phyloP scores from a whole-genome alignment of 2,329 filamentous ascomycete genomes.

The Dothideomycetes sp. region DNA sequence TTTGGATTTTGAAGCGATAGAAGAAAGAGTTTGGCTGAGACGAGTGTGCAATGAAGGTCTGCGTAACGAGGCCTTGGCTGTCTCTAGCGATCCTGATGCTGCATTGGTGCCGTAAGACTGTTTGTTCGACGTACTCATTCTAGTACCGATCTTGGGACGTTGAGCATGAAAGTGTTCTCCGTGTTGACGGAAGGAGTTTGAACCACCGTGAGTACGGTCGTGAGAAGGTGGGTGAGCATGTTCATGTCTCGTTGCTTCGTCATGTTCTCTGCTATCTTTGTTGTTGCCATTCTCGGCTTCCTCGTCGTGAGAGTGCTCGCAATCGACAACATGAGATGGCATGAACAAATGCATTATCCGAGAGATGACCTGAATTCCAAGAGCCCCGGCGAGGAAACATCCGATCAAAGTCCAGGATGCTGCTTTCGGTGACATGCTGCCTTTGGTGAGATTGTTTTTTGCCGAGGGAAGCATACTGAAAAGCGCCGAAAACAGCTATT shows the following conservation, averaged over 20 bases:
- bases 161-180: slow-evolving; percentile 8
- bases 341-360: slow-evolving; percentile 63
- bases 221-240: slow-evolving; percentile 19
- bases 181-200: slow-evolving; percentile 1
- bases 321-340: slow-evolving; percentile 72
- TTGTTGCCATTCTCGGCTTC: slow-evolving; percentile 33
- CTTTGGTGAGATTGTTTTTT: slow-evolving; percentile 63
- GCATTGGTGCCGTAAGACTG: background rate
- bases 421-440: slow-evolving; percentile 54
- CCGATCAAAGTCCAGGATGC: slow-evolving; percentile 62
- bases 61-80: background rate
- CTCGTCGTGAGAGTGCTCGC: slow-evolving; percentile 63
- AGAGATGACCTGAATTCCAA: slow-evolving; percentile 67
- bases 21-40: slow-evolving; percentile 37
- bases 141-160: background rate
- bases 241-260: slow-evolving; percentile 18
- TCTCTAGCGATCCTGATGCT: background rate
- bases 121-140: background rate
- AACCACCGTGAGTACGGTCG: slow-evolving; percentile 8
- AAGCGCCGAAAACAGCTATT: slow-evolving; percentile 77
- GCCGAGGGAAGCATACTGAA: slow-evolving; percentile 90
- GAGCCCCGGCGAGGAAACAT: slow-evolving; percentile 61
- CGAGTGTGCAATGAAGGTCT: slow-evolving; percentile 34
- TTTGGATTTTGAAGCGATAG: slow-evolving; percentile 38
- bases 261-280: slow-evolving; percentile 37